phyloP scores from a whole-genome alignment of 2,329 filamentous ascomycete species.

The Alternaria gaisen region DNA sequence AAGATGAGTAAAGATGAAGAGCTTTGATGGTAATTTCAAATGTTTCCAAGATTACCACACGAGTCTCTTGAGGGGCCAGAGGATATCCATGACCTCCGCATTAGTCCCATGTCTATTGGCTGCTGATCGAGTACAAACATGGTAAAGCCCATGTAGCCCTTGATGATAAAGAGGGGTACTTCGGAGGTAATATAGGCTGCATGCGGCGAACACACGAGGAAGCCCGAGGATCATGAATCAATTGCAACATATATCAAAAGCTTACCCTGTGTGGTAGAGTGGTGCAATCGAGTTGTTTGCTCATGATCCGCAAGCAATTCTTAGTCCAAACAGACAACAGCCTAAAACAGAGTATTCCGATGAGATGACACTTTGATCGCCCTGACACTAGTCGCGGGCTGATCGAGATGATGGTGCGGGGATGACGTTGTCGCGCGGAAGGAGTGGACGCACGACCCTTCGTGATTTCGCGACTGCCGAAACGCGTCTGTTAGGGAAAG shows the following conservation, averaged over 20 bases:
- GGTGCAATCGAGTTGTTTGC: neutral
- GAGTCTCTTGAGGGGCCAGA: neutral
- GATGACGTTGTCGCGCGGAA: constrained; percentile 22
- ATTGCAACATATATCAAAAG: neutral
- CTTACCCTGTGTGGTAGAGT: neutral
- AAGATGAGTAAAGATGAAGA: neutral
- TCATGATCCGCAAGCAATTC: neutral
- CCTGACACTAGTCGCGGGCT: neutral
- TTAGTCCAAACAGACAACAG: neutral
- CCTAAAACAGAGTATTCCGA: neutral
- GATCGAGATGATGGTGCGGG: constrained; percentile 6
- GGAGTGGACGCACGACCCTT: constrained; percentile 23
- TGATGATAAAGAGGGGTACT: neutral
- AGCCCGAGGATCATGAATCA: neutral
- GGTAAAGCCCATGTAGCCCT: constrained; percentile 1
- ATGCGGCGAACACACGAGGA: neutral
- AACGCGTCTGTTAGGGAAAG: constrained; percentile 30
- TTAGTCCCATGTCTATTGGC: neutral
- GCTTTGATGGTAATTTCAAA: neutral
- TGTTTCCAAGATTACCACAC: neutral
- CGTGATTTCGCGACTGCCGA: constrained; percentile 27
- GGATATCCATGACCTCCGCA: neutral
- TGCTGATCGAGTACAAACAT: neutral
- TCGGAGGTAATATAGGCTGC: neutral
- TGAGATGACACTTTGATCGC: neutral